Base-by-base conservation (phyloP, 805 yeast genomes). In the Lipomyces mesembrius region DNA sequence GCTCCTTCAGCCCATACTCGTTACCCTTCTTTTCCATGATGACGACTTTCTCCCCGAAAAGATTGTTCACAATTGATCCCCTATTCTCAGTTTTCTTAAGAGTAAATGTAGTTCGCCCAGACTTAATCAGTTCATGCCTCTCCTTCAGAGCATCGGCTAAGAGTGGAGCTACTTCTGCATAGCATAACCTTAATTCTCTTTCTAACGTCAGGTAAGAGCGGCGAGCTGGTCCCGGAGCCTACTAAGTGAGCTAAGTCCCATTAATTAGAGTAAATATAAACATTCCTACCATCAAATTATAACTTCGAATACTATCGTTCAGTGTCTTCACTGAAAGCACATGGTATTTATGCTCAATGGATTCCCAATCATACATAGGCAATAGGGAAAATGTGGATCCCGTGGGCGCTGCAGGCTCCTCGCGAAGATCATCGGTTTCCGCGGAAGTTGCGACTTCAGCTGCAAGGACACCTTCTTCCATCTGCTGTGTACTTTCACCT, bases 181-280 rank as follows among this genome's bases (percentile, higher is more conserved):
- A 68, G 43, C 71, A 68, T 57, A 62, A 34, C 20, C 35, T 37
- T 34, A 64, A 64, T 53, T 68, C 71, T 5, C 68, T 58, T 35
- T 43, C 64, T 11, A 68, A 39, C 2, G 51, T 32, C 7, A 68
- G 63, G 51, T 68, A 68, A 5, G 65, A 46, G 20, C 67, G 59
- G 14, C 71, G 63, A 20, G 71, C 71, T 25, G 71, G 71, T 2
- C 59, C 63, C 1, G 71, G 71, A 5, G 71, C 71, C 66, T 63
- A 32, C 5, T 17, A 17, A 3, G 20, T 43, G 49, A 43, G 49
- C 22, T 17, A 2, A 17, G 11, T 43, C 22, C 49, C 11, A 1
- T 17, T 17, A 12, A 14, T 37, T 17, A 3, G 39, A 17, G 20
- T 17, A 37, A 4, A 37, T 2, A 43, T 39, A 14, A 11, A 6